Percentiles rank a stretch among this genome's conserved stretches.
phyloP scores from a whole-genome alignment of 805 yeast species.

The Sugiyamaella qingdaonensis region DNA sequence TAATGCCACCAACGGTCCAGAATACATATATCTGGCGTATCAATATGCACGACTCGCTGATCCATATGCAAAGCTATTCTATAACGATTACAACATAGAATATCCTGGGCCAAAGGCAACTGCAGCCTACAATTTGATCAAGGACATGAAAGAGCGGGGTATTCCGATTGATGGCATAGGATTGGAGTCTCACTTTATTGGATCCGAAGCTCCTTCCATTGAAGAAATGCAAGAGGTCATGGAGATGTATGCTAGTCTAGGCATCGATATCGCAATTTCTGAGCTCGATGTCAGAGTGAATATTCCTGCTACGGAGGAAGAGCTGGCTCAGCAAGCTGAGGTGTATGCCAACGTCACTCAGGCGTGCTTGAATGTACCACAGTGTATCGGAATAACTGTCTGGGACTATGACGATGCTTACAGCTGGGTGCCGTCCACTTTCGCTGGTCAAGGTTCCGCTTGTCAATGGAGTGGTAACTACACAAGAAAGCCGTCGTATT shows the following conservation, averaged over 20 bases:
- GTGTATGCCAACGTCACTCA: not conserved
- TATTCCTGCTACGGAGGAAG: not conserved
- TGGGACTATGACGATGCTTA: constrained; percentile 2
- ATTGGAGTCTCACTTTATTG: not conserved
- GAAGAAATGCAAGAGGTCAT: not conserved
- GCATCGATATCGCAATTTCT: not conserved
- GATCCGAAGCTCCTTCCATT: not conserved
- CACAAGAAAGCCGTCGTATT: constrained; percentile 6
- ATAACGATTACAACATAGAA: constrained; percentile 5
- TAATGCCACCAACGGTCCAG: constrained; percentile 4
- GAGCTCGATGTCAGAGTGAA: constrained; percentile 1
- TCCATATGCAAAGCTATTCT: constrained; percentile 5
- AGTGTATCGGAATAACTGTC: not conserved
- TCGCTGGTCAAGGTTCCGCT: constrained; percentile 3
- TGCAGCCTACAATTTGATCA: constrained; percentile 5
- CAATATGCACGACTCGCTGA: constrained; percentile 2
- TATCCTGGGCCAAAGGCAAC: constrained; percentile 6
- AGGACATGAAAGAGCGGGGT: constrained; percentile 3
- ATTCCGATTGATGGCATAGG: constrained; percentile 8
- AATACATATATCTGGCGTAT: constrained; percentile 4
- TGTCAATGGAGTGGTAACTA: constrained; percentile 6
- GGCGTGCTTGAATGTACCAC: constrained; percentile 1
- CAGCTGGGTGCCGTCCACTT: constrained; percentile 6
- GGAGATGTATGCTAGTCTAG: not conserved
- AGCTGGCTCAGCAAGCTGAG: not conserved